These are phyloP conservation scores for Solanum medicagineum DNA, from an alignment of 257 asterid species.

Conservation along the genomic window DNA sequence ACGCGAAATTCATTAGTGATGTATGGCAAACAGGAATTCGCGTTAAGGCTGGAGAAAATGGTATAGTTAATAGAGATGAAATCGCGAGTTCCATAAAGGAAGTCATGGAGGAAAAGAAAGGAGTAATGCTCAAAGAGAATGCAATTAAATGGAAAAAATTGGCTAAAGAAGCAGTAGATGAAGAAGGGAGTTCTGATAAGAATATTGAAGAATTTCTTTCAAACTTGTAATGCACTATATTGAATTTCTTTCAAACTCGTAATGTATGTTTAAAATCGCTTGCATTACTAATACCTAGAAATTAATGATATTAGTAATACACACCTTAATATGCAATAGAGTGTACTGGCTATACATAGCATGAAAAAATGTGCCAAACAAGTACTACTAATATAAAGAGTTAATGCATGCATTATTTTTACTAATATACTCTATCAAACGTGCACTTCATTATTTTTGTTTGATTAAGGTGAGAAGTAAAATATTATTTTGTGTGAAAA, in stretches of 20 bases:
- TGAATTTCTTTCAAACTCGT: not conserved
- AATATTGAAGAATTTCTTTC: not conserved
- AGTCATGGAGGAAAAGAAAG: conserved; percentile 8
- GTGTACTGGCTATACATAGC: too few species aligned
- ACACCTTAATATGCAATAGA: too few species aligned
- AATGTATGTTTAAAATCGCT: too few species aligned
- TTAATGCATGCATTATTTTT: too few species aligned
- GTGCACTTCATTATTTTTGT: too few species aligned
- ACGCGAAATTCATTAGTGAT: conserved; percentile 15
- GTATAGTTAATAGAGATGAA: conserved; percentile 13
- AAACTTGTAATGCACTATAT: not conserved
- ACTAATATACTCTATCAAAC: too few species aligned
- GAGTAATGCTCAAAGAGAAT: not conserved
- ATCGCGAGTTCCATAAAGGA: conserved; percentile 5
- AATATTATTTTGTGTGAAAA: too few species aligned
- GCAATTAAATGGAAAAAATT: not conserved
- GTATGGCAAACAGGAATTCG: conserved; percentile 25
- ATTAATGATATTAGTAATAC: too few species aligned
- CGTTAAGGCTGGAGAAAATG: not conserved
- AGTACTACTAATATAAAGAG: too few species aligned
- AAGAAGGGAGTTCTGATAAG: not conserved
- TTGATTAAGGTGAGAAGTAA: too few species aligned
- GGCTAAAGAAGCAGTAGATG: not conserved
- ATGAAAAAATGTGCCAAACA: too few species aligned
- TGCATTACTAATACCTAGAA: too few species aligned